Evolutionary conservation across 805 yeast species (phyloP).

Genomic region (Lachancea quebecensis): DNA sequence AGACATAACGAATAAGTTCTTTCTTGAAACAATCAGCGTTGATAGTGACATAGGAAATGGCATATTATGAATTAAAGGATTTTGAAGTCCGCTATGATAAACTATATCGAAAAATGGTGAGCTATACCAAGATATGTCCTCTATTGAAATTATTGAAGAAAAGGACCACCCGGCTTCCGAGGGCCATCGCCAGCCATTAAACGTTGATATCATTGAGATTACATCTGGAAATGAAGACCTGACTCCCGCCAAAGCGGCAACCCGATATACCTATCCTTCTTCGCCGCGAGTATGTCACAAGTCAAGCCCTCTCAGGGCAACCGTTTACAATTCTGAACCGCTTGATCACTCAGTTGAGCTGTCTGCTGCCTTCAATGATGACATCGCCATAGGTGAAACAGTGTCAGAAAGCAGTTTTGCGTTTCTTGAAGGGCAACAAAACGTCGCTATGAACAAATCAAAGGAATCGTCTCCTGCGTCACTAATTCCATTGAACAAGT

Average conservation of each 20-base stretch:
- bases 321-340: not conserved
- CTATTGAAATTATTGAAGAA: constrained; percentile 4
- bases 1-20: constrained; percentile 2
- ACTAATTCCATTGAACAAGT: not conserved
- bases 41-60: too few relatives aligned
- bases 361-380: constrained; percentile 19
- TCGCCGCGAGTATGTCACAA: constrained; percentile 10
- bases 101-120: too few relatives aligned
- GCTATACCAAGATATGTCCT: not conserved
- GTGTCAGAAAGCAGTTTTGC: not conserved
- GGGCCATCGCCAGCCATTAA: not conserved
- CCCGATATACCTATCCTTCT: constrained; percentile 11
- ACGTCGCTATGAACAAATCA: too few relatives aligned
- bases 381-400: constrained; percentile 3
- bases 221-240: constrained; percentile 3
- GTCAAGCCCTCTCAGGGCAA: not conserved
- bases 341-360: constrained; percentile 17
- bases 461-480: not conserved
- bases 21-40: not conserved
- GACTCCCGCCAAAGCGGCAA: not conserved
- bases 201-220: constrained; percentile 3
- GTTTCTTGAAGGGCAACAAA: not conserved
- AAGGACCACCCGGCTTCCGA: not conserved
- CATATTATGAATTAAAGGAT: too few relatives aligned
- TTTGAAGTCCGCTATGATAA: too few relatives aligned